These are phyloP conservation scores for Flaveria linearis DNA, from an alignment of 129 eudicot species.

Conservation along the genomic window DNA sequence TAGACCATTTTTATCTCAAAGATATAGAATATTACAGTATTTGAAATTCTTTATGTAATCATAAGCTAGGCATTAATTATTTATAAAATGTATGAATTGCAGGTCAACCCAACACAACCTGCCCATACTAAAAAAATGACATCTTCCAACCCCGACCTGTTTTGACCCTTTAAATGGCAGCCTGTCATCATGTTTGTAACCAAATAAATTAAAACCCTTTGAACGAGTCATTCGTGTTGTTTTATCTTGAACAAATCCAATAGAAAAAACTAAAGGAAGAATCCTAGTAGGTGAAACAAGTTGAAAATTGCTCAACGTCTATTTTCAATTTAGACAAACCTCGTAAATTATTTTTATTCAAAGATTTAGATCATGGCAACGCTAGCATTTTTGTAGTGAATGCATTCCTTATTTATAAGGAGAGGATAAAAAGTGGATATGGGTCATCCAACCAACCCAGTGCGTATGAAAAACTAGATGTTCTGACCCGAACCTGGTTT, in stretches of 20 bases:
- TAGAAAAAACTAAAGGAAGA: neutral
- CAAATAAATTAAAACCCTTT: slow-evolving; percentile 13
- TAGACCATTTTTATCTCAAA: neutral
- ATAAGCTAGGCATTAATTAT: neutral
- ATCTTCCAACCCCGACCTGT: neutral
- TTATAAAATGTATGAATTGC: neutral
- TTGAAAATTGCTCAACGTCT: neutral
- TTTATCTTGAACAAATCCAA: neutral
- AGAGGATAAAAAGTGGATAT: neutral
- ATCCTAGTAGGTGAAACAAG: neutral
- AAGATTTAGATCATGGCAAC: neutral
- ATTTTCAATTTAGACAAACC: neutral
- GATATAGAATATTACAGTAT: neutral
- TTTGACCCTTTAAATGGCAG: neutral
- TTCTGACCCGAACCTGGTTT: neutral
- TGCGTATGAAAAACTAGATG: neutral
- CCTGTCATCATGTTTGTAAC: neutral
- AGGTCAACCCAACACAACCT: neutral
- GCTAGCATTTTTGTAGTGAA: neutral
- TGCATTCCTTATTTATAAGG: neutral
- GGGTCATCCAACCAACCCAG: slow-evolving; percentile 2
- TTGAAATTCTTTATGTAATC: neutral
- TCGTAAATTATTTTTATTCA: slow-evolving; percentile 2
- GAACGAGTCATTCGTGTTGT: neutral
- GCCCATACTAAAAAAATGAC: neutral